Base-by-base conservation (phyloP, 495 filamentous ascomycete species). In the Glonium stellatum region DNA sequence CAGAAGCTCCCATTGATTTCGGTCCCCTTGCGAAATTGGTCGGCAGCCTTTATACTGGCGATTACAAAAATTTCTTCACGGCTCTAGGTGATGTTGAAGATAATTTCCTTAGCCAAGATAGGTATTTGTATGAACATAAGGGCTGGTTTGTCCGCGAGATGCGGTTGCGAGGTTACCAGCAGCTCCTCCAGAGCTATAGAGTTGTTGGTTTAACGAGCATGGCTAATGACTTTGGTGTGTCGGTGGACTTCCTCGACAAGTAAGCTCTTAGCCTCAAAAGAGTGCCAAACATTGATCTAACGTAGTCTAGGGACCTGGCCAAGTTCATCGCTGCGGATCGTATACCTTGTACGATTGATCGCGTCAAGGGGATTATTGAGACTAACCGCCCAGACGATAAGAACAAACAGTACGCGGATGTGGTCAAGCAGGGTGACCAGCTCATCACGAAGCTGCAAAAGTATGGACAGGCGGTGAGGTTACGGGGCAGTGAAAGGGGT, bases 361-460 rank as follows among this genome's bases (percentile, higher is more conserved):
- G 93, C 49, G 95, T 98, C 61, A 91, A 93, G 65, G 92, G 91
- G 39, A 88, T 97, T 69, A 97, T 98, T 68, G 95, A 97, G 79
- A 98, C 92, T 25, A 95, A 96, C 75, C 80, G 95, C 53, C 92
- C 93, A 4, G 95, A 97, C 69, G 90, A 96, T 73, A 97, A 97
- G 83, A 96, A 97, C 79, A 95, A 95, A 79, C 93, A 98, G 74
- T 98, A 97, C 72, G 84, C 91, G 52, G 93, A 97, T 68, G 89
- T 97, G 36, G 90, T 98, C 52, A 93, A 92, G 79, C 92, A 97
- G 69, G 93, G 93, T 27, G 93, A 98, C 75, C 85, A 92, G 67
- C 76, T 98, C 51, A 96, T 98, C 72, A 98, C 95, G 60, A 98
- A 98, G 80, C 79, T 98, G 54, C 93, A 98, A 77, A 98, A 97